Evolutionary conservation across 768 basidiomycete genomes (phyloP).

Genomic region (Kwoniella europaea): DNA sequence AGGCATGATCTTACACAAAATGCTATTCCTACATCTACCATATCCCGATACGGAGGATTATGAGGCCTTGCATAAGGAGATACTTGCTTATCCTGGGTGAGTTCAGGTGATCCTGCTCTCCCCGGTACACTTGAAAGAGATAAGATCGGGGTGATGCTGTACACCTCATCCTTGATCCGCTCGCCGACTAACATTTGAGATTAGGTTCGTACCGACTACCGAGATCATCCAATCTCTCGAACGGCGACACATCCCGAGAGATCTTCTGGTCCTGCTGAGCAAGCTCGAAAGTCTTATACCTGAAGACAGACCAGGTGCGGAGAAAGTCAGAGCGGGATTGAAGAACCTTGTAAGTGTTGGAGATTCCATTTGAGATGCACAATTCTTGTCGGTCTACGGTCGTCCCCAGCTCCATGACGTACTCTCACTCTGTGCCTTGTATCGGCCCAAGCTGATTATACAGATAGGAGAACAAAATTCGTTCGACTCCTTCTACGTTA

Average conservation of each 20-base stretch:
- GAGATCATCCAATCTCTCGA: conserved; percentile 67
- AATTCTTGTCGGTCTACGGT: too few relatives aligned
- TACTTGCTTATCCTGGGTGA: conserved; percentile 75
- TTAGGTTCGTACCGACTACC: conserved; percentile 65
- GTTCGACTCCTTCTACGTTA: conserved; percentile 8
- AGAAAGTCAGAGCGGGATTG: conserved; percentile 72
- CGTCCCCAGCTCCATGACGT: too few relatives aligned
- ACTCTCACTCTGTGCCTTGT: neutral
- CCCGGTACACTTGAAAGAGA: neutral
- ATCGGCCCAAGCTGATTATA: neutral
- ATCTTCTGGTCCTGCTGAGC: conserved; percentile 74
- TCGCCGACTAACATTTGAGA: neutral
- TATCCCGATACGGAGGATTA: conserved; percentile 75
- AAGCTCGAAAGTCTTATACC: conserved; percentile 71
- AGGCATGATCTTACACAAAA: conserved; percentile 86
- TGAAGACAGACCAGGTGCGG: conserved; percentile 69
- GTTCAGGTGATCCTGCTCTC: conserved; percentile 20
- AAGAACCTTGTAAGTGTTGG: conserved; percentile 68
- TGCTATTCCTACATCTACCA: conserved; percentile 87
- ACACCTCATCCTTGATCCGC: neutral
- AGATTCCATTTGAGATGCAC: too few relatives aligned
- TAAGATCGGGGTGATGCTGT: neutral
- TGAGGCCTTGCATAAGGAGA: conserved; percentile 73
- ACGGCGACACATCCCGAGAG: conserved; percentile 71
- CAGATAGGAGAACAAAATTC: conserved; percentile 11